Evolutionary conservation across 495 filamentous ascomycete genomes (phyloP).

Genomic region (Pseudomonodictys pantanalensis): DNA sequence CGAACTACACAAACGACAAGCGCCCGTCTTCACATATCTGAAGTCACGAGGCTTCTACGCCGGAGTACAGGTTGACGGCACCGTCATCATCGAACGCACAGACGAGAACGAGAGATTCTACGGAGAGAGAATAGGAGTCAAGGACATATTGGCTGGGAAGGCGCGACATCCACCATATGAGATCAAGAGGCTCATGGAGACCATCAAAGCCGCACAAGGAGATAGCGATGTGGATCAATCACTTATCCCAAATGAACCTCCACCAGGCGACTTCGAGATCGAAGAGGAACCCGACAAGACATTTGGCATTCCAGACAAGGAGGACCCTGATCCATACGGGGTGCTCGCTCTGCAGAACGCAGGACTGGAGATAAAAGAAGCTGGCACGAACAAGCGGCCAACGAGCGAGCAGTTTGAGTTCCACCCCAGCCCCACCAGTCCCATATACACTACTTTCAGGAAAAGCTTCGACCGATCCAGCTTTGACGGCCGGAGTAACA

Average conservation of each 20-base stretch:
- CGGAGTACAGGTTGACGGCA: constrained; percentile 78
- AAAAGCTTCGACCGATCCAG: constrained; percentile 54
- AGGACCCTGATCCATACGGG: constrained; percentile 85
- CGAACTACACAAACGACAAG: constrained; percentile 64
- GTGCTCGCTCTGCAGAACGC: constrained; percentile 80
- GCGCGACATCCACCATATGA: constrained; percentile 62
- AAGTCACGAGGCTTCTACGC: constrained; percentile 84
- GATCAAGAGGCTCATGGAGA: constrained; percentile 66
- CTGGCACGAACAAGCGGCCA: constrained; percentile 67
- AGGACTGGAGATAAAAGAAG: constrained; percentile 83
- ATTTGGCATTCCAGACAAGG: constrained; percentile 74
- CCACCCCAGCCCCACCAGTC: constrained; percentile 70
- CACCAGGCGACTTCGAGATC: constrained; percentile 71
- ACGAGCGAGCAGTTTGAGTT: constrained; percentile 75
- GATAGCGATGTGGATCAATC: constrained; percentile 58
- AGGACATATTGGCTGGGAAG: constrained; percentile 79
- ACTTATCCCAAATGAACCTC: constrained; percentile 56
- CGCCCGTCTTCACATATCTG: constrained; percentile 83
- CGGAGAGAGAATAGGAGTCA: constrained; percentile 65
- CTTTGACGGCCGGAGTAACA: constrained; percentile 48
- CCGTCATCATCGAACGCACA: constrained; percentile 75
- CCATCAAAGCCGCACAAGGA: constrained; percentile 84
- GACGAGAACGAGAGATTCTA: constrained; percentile 93
- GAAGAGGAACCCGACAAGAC: constrained; percentile 39
- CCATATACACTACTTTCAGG: constrained; percentile 64